Percentiles rank a stretch among this genome's conserved stretches.
phyloP scores from a whole-genome alignment of 2,329 filamentous ascomycete genomes.

The Dryadomyces quercus-mongolicae region DNA sequence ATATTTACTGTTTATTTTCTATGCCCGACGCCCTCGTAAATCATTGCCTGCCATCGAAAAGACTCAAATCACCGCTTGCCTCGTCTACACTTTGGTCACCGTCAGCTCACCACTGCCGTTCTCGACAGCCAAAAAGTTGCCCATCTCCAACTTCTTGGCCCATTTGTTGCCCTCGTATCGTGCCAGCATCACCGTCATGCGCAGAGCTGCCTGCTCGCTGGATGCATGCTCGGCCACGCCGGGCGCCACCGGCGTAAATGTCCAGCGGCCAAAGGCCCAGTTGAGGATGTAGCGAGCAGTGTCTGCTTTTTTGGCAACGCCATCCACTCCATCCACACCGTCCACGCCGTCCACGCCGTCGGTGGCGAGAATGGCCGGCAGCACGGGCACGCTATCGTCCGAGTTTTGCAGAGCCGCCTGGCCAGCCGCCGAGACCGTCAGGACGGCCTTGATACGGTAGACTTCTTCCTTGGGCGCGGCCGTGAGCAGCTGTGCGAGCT shows the following conservation, averaged over 20 bases:
- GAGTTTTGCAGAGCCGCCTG: slow-evolving; percentile 38
- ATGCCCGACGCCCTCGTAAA: slow-evolving; percentile 16
- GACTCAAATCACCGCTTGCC: background rate
- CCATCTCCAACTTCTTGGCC: slow-evolving; percentile 58
- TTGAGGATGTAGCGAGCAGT: slow-evolving; percentile 73
- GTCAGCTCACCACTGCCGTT: slow-evolving; percentile 34
- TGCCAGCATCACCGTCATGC: slow-evolving; percentile 67
- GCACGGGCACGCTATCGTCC: slow-evolving; percentile 17
- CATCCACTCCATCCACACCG: slow-evolving; percentile 5
- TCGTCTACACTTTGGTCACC: slow-evolving; percentile 32
- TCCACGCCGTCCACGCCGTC: background rate
- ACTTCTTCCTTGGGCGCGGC: slow-evolving; percentile 82
- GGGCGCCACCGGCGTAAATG: slow-evolving; percentile 51
- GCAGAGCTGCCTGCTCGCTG: slow-evolving; percentile 39
- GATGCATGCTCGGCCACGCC: slow-evolving; percentile 38
- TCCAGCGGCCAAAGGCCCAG: slow-evolving; percentile 97
- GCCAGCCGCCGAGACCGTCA: slow-evolving; percentile 29
- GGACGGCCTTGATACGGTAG: slow-evolving; percentile 78
- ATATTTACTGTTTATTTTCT: background rate
- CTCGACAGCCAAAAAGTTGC: slow-evolving; percentile 39
- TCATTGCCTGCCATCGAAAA: too few relatives aligned
- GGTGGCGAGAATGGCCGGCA: slow-evolving; percentile 14
- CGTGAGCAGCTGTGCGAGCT: slow-evolving; percentile 55
- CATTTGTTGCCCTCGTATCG: slow-evolving; percentile 64
- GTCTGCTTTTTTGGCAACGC: background rate